Conservation (phyloP, 805 yeast genomes). For the Pichia sporocuriosa region DNA sequence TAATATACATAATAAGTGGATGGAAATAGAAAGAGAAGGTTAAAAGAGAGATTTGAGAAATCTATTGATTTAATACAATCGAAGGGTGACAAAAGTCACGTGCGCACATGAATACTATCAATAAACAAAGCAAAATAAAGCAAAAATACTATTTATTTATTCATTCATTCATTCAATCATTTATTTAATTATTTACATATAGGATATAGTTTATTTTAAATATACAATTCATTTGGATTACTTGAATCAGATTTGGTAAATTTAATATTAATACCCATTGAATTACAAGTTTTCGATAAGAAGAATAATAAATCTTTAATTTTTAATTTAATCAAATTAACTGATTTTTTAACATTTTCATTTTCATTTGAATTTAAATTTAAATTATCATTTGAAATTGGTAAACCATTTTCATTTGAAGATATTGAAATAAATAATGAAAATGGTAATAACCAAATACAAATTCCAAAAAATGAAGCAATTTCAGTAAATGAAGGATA, state of each 20-base stretch:
- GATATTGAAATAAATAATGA: conserved; percentile 85
- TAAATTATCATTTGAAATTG: conserved; percentile 32
- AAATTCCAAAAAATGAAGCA: conserved; percentile 89
- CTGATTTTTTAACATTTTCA: conserved; percentile 34
- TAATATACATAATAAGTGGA: no score
- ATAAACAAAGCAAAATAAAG: no score
- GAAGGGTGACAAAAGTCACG: no score
- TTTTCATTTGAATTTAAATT: conserved; percentile 18
- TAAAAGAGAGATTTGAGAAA: not conserved
- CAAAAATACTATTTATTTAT: no score
- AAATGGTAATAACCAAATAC: conserved; percentile 93
- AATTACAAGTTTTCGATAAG: conserved; percentile 39
- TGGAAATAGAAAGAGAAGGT: not conserved
- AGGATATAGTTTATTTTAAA: conserved; percentile 10
- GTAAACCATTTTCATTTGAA: conserved; percentile 86
- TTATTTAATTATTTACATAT: no score
- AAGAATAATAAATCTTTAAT: conserved; percentile 47
- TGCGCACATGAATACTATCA: no score
- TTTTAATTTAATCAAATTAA: conserved; percentile 63
- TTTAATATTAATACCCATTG: conserved; percentile 55
- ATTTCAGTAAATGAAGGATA: conserved; percentile 83
- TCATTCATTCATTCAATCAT: no score
- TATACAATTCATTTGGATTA: conserved; percentile 27
- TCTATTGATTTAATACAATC: no score
- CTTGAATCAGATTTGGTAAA: conserved; percentile 13